A percentile compares a stretch with the other conserved stretches of the same genome.
Conservation (phyloP, 441 rosid species). For the Raphanus hybrid region DNA sequence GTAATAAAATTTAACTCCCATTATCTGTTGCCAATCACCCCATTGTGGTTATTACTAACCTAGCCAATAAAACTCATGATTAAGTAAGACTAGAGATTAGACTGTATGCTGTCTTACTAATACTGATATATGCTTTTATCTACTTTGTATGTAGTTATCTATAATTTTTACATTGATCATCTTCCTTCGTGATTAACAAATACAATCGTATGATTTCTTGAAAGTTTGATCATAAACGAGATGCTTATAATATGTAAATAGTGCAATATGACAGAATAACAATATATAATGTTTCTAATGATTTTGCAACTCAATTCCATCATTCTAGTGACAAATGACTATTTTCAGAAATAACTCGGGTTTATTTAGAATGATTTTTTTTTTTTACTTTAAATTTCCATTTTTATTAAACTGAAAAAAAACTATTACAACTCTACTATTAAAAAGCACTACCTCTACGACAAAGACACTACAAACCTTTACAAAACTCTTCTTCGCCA, state of each 20-base stretch:
- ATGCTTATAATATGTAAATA: neutral
- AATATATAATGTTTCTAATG: neutral
- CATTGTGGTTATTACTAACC: neutral
- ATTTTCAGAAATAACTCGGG: neutral
- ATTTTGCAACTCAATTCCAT: slow-evolving; percentile 1
- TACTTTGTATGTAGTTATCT: slow-evolving; percentile 15
- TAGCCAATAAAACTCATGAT: neutral
- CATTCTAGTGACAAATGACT: neutral
- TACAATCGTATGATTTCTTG: neutral
- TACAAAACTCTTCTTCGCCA: too few relatives aligned
- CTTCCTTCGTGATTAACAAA: neutral
- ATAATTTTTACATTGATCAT: neutral
- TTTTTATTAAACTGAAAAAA: too few relatives aligned
- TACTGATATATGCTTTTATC: slow-evolving; percentile 12
- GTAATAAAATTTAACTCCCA: neutral
- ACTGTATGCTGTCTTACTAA: slow-evolving; percentile 10
- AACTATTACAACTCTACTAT: too few relatives aligned
- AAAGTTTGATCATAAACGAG: neutral
- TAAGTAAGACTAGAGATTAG: slow-evolving; percentile 19
- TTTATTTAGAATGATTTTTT: neutral
- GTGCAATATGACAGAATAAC: neutral
- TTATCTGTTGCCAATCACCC: neutral
- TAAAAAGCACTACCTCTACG: too few relatives aligned
- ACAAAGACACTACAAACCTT: too few relatives aligned
- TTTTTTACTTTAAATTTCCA: too few relatives aligned